These are phyloP conservation scores for Verticillium longisporum DNA, from an alignment of 2,329 filamentous ascomycete species.

Conservation along the genomic window DNA sequence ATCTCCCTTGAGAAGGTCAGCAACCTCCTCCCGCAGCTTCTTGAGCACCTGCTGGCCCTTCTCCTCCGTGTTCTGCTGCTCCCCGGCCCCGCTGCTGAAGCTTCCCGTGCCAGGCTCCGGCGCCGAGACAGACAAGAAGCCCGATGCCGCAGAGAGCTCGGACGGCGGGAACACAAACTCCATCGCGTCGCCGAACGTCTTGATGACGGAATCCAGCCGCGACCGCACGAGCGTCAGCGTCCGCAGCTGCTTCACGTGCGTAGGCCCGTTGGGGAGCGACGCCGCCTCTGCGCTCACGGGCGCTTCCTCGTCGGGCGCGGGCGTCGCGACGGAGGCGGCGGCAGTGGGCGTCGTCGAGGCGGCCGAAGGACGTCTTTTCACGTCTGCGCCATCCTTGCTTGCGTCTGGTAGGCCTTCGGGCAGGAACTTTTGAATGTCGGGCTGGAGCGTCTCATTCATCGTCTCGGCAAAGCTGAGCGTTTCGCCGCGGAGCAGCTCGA, in stretches of 20 bases:
- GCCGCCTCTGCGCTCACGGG: conserved; percentile 10
- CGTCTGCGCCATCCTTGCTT: conserved; percentile 5
- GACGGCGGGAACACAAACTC: conserved; percentile 88
- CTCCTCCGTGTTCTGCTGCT: conserved; percentile 66
- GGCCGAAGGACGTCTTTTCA: conserved; percentile 13
- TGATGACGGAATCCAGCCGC: conserved; percentile 83
- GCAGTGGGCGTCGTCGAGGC: conserved; percentile 7
- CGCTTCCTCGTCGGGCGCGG: conserved; percentile 5
- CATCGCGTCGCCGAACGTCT: conserved; percentile 91
- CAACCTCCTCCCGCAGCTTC: conserved; percentile 64
- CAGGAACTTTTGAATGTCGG: conserved; percentile 68
- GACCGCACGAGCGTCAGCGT: conserved; percentile 75
- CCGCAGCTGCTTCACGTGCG: conserved; percentile 70
- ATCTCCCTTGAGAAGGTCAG: conserved; percentile 45
- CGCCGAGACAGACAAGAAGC: conserved; percentile 83
- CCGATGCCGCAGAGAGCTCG: conserved; percentile 74
- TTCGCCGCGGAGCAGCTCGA: conserved; percentile 90
- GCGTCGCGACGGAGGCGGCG: no score
- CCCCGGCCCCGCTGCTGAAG: conserved; percentile 25
- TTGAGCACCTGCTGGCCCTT: conserved; percentile 78
- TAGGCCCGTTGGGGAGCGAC: conserved; percentile 39
- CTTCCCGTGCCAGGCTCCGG: conserved; percentile 58
- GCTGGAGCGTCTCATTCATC: conserved; percentile 63
- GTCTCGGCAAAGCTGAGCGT: conserved; percentile 73
- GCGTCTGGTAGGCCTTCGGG: conserved; percentile 39